Conservation (phyloP, 768 basidiomycete species). For the Clitopilus passeckerianus region DNA sequence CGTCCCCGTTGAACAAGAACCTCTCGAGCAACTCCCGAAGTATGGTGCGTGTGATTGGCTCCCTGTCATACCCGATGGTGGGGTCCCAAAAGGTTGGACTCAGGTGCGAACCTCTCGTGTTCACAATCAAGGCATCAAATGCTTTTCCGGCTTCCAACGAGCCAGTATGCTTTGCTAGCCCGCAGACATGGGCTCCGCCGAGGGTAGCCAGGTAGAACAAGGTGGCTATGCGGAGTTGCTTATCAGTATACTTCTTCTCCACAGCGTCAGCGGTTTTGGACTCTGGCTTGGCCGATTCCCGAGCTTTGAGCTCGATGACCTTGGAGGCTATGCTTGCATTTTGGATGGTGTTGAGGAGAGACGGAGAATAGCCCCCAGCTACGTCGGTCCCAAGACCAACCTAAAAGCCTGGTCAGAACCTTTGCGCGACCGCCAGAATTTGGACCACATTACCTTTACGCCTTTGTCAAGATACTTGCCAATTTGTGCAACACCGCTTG, state of each 20-base stretch:
- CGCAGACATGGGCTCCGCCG: constrained; percentile 85
- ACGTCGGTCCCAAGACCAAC: constrained; percentile 92
- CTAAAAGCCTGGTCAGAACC: constrained; percentile 29
- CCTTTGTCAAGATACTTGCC: constrained; percentile 77
- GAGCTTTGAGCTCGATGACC: constrained; percentile 49
- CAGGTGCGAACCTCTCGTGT: background rate
- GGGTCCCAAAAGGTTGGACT: constrained; percentile 36
- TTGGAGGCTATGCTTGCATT: constrained; percentile 81
- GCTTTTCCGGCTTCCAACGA: constrained; percentile 77
- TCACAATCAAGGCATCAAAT: constrained; percentile 83
- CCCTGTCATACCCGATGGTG: constrained; percentile 9
- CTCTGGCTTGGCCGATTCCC: constrained; percentile 5
- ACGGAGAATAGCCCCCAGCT: constrained; percentile 81
- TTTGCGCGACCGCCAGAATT: background rate
- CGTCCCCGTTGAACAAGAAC: constrained; percentile 85
- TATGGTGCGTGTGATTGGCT: constrained; percentile 17
- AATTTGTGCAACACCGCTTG: constrained; percentile 81
- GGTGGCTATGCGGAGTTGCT: constrained; percentile 65
- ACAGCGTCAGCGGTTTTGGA: background rate
- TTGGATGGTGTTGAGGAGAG: constrained; percentile 71
- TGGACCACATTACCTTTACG: constrained; percentile 61
- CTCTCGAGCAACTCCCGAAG: constrained; percentile 58
- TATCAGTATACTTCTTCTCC: constrained; percentile 35
- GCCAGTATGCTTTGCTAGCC: constrained; percentile 62
- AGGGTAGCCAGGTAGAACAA: constrained; percentile 88